Evolutionary conservation across 1,284 basidiomycete species (phyloP), one percentile per base, ranked within the genome.

Genomic region (Psilocybe mexicana): DNA sequence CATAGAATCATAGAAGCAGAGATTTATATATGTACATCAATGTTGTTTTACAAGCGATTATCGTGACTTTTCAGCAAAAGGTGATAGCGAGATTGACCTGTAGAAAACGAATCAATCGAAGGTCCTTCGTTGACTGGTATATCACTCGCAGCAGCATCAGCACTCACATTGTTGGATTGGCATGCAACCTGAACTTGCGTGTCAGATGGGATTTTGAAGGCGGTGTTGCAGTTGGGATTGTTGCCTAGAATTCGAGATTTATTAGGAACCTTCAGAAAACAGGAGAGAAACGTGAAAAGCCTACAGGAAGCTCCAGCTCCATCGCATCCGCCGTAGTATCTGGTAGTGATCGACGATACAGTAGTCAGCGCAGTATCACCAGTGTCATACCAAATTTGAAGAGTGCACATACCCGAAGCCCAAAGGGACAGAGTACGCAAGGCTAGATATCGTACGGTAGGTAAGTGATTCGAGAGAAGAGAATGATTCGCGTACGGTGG

Each of bases 61-160:
- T 18, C 18, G 18, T 18, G 18, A 18, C 18, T 18, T 18, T 18
- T 44, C 14, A 52, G 55, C 72, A 74, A 67, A 73, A 74, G 2
- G 70, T 74, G 40, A 74, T 73, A 8, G 63, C 68, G 38, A 72
- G 68, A 54, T 72, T 65, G 50, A 71, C 72, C 72, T 73, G 36
- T 28, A 26, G 3, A 2, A 23, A 2, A 8, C 18, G 18, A 18
- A 18, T 18, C 18, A 18, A 18, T 18, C 18, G 18, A 18, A 18
- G 18, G 18, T 18, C 18, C 18, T 18, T 18, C 18, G 18, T 18
- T 18, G 18, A 18, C 18, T 18, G 18, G 18, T 18, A 18, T 18
- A 18, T 18, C 18, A 18, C 18, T 18, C 18, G 18, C 18, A 18
- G 18, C 18, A 18, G 18, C 18, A 18, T 18, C 18, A 33, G 30